Evolutionary conservation across 371 early-diverging fungal species (phyloP), one percentile per base, ranked within the genome.

Genomic region (Mucor racemosus): DNA sequence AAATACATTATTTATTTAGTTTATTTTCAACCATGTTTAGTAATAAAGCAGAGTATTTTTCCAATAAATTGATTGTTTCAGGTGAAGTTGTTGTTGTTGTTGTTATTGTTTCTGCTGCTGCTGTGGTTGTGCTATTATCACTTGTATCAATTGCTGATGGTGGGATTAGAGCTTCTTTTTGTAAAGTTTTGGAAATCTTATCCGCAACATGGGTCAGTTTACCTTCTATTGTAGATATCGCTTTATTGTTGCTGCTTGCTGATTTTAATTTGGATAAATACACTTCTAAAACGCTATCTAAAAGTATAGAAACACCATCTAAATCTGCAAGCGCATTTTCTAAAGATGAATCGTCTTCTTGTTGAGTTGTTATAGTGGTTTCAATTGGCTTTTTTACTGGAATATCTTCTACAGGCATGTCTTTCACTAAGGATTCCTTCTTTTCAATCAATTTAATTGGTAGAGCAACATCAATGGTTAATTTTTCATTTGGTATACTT

Each of bases 201-300:
- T 67, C 58, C 0, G 48, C 54, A 11, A 74, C 60, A 0, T 58
- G 5, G n/a, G 10, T 62, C 10, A 74, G 41, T 33, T 69, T 69
- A 8, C 7, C 64, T 63, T 74, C 70, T 36, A 74, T 69, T 3
- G 35, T 58, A 17, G 41, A 19, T 10, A 68, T 17, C 21, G 58
- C 46, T 48, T 62, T 44, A 33, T 59, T 33, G 38, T 60, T 66
- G n/a, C 11, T 21, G 50, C 4, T 31, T 19, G 46, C 35, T 4
- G 64, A 48, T 50, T 68, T 65, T 7, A 26, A 15, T 3, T 36
- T 62, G 34, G 63, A 38, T 8, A 55, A 3, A 50, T 62, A 73
- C 1, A 68, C 40, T 4, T 75, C 73, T 17, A 81, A 33, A 0
- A 81, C 79, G 31, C 71, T 73, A 7, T 77, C 76, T 15, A 79